Evolutionary conservation across 1,284 basidiomycete genomes (phyloP), one percentile per base, ranked within the genome.

Genomic region (Cryptococcus neoformans): DNA sequence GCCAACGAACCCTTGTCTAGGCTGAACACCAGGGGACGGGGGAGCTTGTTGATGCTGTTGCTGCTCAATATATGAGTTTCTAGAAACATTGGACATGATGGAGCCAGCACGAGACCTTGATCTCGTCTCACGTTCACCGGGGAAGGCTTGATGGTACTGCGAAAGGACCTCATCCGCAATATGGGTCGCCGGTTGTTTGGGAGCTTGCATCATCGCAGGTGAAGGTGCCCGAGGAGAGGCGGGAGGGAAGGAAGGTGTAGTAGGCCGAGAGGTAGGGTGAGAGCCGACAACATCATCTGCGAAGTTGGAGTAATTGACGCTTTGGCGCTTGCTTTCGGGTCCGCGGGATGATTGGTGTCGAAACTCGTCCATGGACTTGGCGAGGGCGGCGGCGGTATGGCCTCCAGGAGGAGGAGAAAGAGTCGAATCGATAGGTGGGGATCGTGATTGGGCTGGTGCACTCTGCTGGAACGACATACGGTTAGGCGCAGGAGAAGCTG

Each of bases 81-180:
- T 67, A 51, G 71, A 79, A 55, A 72, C 60, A 16, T 58, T 49
- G 14, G 69, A 72, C 45, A 64, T 64, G 49, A 74, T 65, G 3
- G 73, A 75, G 2, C 77, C 79, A 12, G 79, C 78, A 63, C 78
- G 70, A 50, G 62, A 82, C 76, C 69, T 83, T 81, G 63, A 80
- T 80, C 52, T 51, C 36, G 59, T 54, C n/a, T 62, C 47, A 37
- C 59, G 52, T 75, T 97, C 93, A 2, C 90, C 91, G 1, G 92
- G 93, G 74, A 97, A 84, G 0, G 87, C 85, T 68, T 93, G 91
- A 14, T 87, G 84, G 68, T 96, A 96, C 62, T 86, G 83, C 4
- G 80, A 81, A 8, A 93, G 74, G 2, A 93, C 86, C n/a, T 87
- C 83, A 64, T 90, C 87, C 5, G 84, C 81, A 6, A 84, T 80